Base-by-base conservation (phyloP, 257 asterid genomes). In the Linaria vulgaris region DNA sequence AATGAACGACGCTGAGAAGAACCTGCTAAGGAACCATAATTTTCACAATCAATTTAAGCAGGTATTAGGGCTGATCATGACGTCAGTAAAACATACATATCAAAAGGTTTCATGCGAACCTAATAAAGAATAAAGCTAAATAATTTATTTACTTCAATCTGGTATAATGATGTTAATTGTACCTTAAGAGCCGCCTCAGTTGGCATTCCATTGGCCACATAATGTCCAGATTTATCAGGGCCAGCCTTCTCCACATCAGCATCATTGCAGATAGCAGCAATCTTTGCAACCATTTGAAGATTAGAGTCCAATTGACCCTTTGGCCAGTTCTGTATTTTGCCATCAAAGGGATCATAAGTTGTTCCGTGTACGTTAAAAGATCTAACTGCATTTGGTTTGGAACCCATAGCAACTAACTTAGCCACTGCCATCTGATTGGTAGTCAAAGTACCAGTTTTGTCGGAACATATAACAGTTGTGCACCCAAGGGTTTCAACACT, bases 401-500 rank as follows among this genome's bases (percentile, higher is more conserved):
- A 67, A 63, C 95, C 95, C 83, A 94, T 81, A 23, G 92, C 92
- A 44, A 87, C 91, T 39, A 94, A 85, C 82, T 90, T 94, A 22
- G 95, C 43, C 54, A 86, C 99, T 27, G 97, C 96, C 99, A 94
- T 94, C 81, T 94, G 97, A 74, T 94, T 94, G 51, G 99, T 94
- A 27, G 99, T 94, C 73, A 94, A 75, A 52, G 97, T 94, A 27
- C 99, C 99, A 7, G 97, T 90, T 76, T 94, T 94, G 71, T 94
- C 99, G 6, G 99, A 94, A 79, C 99, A 94, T 66, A 94, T 94
- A 55, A 94, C 99, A 52, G 97, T 94, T 25, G 99, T 94, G 78
- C 99, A 94, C 57, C 99, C 99, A 71, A 94, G 97, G 67, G 97
- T 94, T 79, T 94, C 99, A 58, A 94, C 99, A 76, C 99, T 94